Conservation (phyloP, 495 filamentous ascomycete genomes). For the Penicillium roqueforti region DNA sequence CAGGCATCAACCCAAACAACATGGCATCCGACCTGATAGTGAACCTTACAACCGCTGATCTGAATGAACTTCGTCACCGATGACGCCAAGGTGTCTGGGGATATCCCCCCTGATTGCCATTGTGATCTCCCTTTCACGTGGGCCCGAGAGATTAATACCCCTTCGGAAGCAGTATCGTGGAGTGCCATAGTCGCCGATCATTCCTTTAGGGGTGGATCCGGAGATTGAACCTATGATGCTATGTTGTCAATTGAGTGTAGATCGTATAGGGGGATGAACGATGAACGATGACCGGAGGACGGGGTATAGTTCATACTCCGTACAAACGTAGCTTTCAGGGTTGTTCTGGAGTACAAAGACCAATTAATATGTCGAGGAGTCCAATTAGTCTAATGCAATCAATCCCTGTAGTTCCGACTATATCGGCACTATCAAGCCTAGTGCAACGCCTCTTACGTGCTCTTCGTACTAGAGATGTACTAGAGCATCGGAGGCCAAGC, state of each 20-base stretch:
- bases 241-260: background rate
- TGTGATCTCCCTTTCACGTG: constrained; percentile 19
- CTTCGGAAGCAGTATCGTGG: constrained; percentile 3
- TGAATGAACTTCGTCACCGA: constrained; percentile 3
- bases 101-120: constrained; percentile 12
- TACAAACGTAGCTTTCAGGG: too few relatives aligned
- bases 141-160: constrained; percentile 12
- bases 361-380: background rate
- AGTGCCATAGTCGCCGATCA: constrained; percentile 17
- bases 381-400: background rate
- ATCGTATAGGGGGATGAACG: background rate
- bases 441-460: background rate
- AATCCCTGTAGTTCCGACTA: background rate
- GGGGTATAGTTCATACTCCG: too few relatives aligned
- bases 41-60: background rate
- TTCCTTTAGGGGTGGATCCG: constrained; percentile 9
- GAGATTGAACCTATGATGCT: background rate
- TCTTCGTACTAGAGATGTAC: background rate
- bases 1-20: too few relatives aligned
- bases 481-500: too few relatives aligned
- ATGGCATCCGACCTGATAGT: too few relatives aligned
- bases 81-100: constrained; percentile 4
- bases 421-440: background rate
- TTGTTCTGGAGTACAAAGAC: background rate
- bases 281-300: too few relatives aligned